Percentiles rank a stretch among this genome's conserved stretches.
Evolutionary conservation across 371 early-diverging fungal species (phyloP).

Genomic region (Nematocida sp.): DNA sequence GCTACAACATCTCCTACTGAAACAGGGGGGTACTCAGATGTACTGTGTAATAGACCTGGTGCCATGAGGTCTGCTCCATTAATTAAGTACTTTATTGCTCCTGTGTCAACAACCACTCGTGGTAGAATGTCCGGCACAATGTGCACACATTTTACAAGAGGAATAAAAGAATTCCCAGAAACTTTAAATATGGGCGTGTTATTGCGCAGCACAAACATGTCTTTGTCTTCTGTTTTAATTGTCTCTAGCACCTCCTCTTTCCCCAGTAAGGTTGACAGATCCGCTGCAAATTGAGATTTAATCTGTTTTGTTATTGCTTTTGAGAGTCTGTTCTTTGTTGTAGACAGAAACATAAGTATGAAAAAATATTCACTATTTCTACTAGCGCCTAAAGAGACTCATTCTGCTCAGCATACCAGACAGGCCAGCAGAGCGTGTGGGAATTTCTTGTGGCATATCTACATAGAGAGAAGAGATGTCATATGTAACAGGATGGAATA

Average conservation of each 20-base stretch:
- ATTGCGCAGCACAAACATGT: conserved; percentile 15
- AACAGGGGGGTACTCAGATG: conserved; percentile 38
- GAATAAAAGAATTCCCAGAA: conserved; percentile 4
- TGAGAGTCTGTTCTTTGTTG: conserved; percentile 40
- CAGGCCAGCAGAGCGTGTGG: neutral
- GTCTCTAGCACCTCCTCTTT: conserved; percentile 44
- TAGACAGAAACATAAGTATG: conserved; percentile 38
- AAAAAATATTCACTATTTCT: neutral
- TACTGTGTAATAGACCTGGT: conserved; percentile 60
- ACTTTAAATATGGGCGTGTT: conserved; percentile 22
- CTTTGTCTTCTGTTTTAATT: conserved; percentile 35
- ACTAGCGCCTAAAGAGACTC: conserved; percentile 5
- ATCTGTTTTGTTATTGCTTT: conserved; percentile 41
- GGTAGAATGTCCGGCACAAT: conserved; percentile 35
- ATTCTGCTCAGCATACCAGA: conserved; percentile 15
- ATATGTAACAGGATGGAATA: conserved; percentile 41
- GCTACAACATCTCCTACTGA: conserved; percentile 34
- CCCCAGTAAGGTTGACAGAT: conserved; percentile 23
- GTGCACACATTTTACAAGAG: conserved; percentile 44
- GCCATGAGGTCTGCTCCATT: conserved; percentile 70
- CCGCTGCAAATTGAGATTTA: conserved; percentile 35
- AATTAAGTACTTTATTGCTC: conserved; percentile 65
- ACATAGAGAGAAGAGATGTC: conserved; percentile 35
- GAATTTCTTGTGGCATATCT: neutral
- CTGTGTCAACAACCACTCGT: conserved; percentile 63